Evolutionary conservation across 2,329 filamentous ascomycete species (phyloP).

Genomic region (Monascus ruber): DNA sequence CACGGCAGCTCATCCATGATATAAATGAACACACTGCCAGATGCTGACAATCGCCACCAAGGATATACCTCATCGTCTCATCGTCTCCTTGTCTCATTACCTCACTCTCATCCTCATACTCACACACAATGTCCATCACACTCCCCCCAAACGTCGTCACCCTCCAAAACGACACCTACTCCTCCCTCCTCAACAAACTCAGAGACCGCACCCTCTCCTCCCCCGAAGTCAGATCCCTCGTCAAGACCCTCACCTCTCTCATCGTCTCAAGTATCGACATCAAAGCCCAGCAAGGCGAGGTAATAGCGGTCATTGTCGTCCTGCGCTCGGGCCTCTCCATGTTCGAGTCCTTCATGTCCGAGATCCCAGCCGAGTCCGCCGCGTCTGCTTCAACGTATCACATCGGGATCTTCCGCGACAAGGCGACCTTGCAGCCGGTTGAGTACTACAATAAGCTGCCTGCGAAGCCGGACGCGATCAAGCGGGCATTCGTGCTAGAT

Average conservation of each 20-base stretch:
- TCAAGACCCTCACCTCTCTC: constrained; percentile 3
- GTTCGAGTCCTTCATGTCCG: constrained; percentile 24
- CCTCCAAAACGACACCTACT: constrained; percentile 3
- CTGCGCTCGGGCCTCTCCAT: constrained; percentile 30
- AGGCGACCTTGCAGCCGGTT: constrained; percentile 14
- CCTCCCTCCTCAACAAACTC: constrained; percentile 5
- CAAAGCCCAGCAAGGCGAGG: not conserved
- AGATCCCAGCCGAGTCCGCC: constrained; percentile 11
- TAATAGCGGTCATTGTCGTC: constrained; percentile 13
- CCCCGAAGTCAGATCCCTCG: constrained; percentile 10
- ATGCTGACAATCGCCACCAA: no score
- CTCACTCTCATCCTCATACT: no score
- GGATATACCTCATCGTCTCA: no score
- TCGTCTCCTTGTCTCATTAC: no score
- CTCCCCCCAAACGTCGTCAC: constrained; percentile 8
- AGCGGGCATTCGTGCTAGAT: constrained; percentile 15
- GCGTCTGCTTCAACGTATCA: constrained; percentile 16
- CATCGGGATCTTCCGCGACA: constrained; percentile 18
- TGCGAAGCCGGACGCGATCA: constrained; percentile 11
- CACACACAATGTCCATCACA: not conserved
- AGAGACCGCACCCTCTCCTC: constrained; percentile 6
- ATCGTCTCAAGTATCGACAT: not conserved
- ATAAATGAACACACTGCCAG: no score
- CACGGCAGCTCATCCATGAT: no score
- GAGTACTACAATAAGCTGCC: constrained; percentile 23